Base-by-base conservation (phyloP, 331 rosid species). In the Quercus tomentella region DNA sequence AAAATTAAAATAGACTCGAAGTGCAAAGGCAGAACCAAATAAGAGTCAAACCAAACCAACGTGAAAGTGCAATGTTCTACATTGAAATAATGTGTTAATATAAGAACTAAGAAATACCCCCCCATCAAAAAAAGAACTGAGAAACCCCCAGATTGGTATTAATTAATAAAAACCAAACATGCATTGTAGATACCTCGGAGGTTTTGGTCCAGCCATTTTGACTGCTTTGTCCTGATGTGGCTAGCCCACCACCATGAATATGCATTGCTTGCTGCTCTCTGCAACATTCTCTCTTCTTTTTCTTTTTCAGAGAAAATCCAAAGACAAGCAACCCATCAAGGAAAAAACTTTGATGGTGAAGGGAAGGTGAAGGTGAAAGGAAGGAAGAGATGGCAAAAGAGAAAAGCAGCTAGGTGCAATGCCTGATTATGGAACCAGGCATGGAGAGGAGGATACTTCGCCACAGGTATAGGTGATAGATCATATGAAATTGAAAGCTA, bases 161-260 rank as follows among this genome's bases (percentile, higher is more conserved):
- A 68, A 3, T 18, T 16, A 25, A 26, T 23, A 58, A 33, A 23
- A 65, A 10, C 2, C 0, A 25, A 17, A 52, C 1, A 10, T 1
- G 72, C 78, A 43, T 41, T 41, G 12, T 9, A 41, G 0, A 41
- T 86, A 91, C 99, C 99, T 75, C 86, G 93, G 89, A 96, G 94
- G 80, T 88, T 93, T 76, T 91, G 88, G 85, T 96, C 98, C 69
- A 96, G 87, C 99, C 99, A 96, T 88, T 89, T 96, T 20, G 99
- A 91, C 82, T 96, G 99, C 77, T 96, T 96, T 72, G 99, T 93
- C 86, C 99, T 88, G 67, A 96, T 76, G 85, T 93, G 99, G 87
- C 98, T 96, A 8, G 91, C 98, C 99, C 99, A 96, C 99, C 99
- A 96, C 97, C 98, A 96, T 77, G 99, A 88, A 86, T 89, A 93